phyloP scores from a whole-genome alignment of 108 stramenopile species.

The Stephanodiscus minutulus region DNA sequence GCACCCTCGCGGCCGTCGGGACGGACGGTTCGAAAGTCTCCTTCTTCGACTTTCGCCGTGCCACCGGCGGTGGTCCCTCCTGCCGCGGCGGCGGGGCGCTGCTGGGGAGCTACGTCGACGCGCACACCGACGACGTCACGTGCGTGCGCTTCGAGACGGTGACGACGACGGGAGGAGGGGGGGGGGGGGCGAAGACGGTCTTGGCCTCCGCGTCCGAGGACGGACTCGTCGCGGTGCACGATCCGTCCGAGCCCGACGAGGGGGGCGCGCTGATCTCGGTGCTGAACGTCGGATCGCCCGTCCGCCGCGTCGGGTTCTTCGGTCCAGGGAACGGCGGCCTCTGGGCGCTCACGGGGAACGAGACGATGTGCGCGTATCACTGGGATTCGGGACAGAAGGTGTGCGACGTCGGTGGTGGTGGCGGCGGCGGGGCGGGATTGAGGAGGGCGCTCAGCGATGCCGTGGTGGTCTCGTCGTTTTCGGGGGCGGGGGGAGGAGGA shows the following conservation, averaged over 20 bases:
- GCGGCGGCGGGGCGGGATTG: slow-evolving; percentile 35
- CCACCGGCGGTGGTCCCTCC: neutral
- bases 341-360: slow-evolving; percentile 80
- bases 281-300: slow-evolving; percentile 65
- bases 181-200: slow-evolving; percentile 21
- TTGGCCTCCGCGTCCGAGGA: slow-evolving; percentile 82
- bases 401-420: slow-evolving; percentile 42
- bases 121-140: slow-evolving; percentile 85
- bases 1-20: slow-evolving; percentile 78
- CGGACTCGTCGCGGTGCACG: slow-evolving; percentile 74
- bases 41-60: slow-evolving; percentile 69
- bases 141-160: slow-evolving; percentile 64
- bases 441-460: slow-evolving; percentile 38
- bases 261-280: slow-evolving; percentile 72
- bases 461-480: neutral
- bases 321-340: slow-evolving; percentile 68
- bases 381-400: slow-evolving; percentile 70
- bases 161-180: slow-evolving; percentile 14
- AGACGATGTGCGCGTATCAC: slow-evolving; percentile 72
- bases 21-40: slow-evolving; percentile 66
- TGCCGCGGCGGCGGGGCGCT: slow-evolving; percentile 13
- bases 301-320: slow-evolving; percentile 78
- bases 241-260: slow-evolving; percentile 80
- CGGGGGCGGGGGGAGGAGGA: neutral
- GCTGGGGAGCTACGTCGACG: slow-evolving; percentile 76